These are phyloP conservation scores for Yamadazyma friedrichii DNA, from an alignment of 1,139 yeast genomes.

Conservation along the genomic window DNA sequence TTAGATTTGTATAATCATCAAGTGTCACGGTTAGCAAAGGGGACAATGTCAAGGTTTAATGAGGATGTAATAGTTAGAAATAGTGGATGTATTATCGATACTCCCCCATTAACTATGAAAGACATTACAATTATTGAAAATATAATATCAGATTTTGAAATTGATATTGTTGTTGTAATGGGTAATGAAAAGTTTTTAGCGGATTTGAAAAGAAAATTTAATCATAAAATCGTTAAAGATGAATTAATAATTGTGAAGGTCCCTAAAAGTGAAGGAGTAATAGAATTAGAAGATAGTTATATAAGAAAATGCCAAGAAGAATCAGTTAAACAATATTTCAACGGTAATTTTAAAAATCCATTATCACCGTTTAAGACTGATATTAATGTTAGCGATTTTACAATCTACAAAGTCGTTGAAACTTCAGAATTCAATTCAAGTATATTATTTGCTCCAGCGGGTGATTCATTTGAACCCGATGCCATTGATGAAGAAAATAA, in stretches of 20 bases:
- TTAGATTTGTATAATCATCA: constrained; percentile 57
- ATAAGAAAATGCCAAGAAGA: constrained; percentile 71
- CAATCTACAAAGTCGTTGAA: constrained; percentile 39
- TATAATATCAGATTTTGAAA: constrained; percentile 61
- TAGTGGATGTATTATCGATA: constrained; percentile 74
- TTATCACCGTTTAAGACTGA: constrained; percentile 69
- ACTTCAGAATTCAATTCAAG: constrained; percentile 37
- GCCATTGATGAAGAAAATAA: constrained; percentile 21
- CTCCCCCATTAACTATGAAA: constrained; percentile 61
- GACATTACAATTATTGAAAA: constrained; percentile 56
- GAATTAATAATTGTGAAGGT: constrained; percentile 55
- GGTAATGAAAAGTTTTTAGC: constrained; percentile 66
- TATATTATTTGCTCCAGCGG: constrained; percentile 45
- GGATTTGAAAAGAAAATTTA: constrained; percentile 59
- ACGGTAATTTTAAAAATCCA: constrained; percentile 67
- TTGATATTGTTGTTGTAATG: constrained; percentile 55
- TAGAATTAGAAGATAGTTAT: constrained; percentile 70
- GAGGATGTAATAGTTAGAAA: constrained; percentile 52
- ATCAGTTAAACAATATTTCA: constrained; percentile 82
- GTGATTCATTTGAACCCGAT: constrained; percentile 40
- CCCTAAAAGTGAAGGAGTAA: constrained; percentile 69
- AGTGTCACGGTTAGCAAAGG: constrained; percentile 56
- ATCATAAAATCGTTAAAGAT: constrained; percentile 41
- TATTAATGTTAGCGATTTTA: constrained; percentile 34
- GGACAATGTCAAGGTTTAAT: constrained; percentile 55